Evolutionary conservation across 1,139 yeast species (phyloP).

Genomic region (Kodamaea ohmeri): DNA sequence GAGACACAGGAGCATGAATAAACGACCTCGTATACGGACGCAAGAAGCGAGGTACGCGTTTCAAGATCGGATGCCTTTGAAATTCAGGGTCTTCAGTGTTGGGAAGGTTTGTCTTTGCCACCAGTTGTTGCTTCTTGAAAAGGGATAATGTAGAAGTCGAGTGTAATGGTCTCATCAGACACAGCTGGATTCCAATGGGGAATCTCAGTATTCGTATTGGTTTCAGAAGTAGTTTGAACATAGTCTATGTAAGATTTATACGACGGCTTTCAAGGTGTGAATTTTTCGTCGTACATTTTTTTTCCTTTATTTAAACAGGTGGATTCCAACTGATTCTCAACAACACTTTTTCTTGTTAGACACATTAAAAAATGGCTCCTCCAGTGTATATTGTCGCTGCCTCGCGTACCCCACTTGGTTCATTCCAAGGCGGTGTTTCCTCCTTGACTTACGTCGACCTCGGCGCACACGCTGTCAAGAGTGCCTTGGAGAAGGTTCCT

Average conservation of each 20-base stretch:
- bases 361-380: slow-evolving; percentile 11
- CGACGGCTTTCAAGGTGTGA: slow-evolving; percentile 4
- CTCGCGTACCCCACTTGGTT: slow-evolving; percentile 94
- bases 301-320: slow-evolving; percentile 6
- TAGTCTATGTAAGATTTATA: not conserved
- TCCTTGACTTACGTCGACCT: slow-evolving; percentile 77
- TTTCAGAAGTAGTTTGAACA: not conserved
- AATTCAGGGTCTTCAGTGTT: slow-evolving; percentile 3
- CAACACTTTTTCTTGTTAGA: slow-evolving; percentile 1
- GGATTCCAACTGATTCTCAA: not conserved
- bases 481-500: slow-evolving; percentile 82
- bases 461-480: slow-evolving; percentile 88
- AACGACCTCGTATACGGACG: slow-evolving; percentile 50
- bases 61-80: slow-evolving; percentile 32
- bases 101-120: not conserved
- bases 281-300: slow-evolving; percentile 8
- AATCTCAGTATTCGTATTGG: not conserved
- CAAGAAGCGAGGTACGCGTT: slow-evolving; percentile 46
- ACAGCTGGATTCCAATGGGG: not conserved
- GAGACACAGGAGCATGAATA: slow-evolving; percentile 62
- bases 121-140: slow-evolving; percentile 1
- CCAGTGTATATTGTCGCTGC: slow-evolving; percentile 85
- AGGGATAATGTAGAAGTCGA: not conserved
- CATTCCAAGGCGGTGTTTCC: slow-evolving; percentile 81
- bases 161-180: not conserved